Evolutionary conservation across 1,139 yeast genomes (phyloP), one percentile per base, ranked within the genome.

Genomic region (Diutina mesorugosa): DNA sequence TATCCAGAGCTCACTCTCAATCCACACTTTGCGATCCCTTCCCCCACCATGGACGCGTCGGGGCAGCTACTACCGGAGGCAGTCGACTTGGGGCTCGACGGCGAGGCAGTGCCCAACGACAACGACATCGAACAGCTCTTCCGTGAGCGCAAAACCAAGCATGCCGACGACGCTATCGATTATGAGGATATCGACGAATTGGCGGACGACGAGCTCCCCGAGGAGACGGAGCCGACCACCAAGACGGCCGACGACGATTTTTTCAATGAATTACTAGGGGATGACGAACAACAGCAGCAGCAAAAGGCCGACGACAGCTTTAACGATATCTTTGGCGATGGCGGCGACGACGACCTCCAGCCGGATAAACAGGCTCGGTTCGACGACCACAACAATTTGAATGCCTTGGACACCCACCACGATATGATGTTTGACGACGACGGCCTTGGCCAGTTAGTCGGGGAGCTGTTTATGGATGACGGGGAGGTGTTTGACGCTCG

Each of bases 111-210:
- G 35, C 53, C 53, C 16, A 32, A 50, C 29, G 53, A 50, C 28
- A n/a, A 30, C 18, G 53, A 50, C 26, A 50, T 50, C 28, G 53
- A 50, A 18, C 16, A 14, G 28, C 41, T 50, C 28, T 50, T 50
- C 28, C 41, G 53, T 4, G 53, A 50, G 45, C 41, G 45, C 10
- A 32, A 30, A 16, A 81, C 85, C 0, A 67, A 78, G 58, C 98
- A 91, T 68, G 93, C 95, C 1, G 97, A 83, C 5, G 93, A 91
- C 67, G 98, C 99, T n/a, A 74, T 90, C 52, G 98, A 93, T 69
- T 93, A 88, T 67, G 97, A 90, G 65, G 97, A 90, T 66, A 95
- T 89, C 61, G 98, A 91, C 63, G 97, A 91, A 67, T 74, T 93
- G 58, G 98, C 98, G 0, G 97, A 90, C 57, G 89, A 82, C 28